phyloP scores from a whole-genome alignment of 1,284 basidiomycete species.

The Flammula alnicola region DNA sequence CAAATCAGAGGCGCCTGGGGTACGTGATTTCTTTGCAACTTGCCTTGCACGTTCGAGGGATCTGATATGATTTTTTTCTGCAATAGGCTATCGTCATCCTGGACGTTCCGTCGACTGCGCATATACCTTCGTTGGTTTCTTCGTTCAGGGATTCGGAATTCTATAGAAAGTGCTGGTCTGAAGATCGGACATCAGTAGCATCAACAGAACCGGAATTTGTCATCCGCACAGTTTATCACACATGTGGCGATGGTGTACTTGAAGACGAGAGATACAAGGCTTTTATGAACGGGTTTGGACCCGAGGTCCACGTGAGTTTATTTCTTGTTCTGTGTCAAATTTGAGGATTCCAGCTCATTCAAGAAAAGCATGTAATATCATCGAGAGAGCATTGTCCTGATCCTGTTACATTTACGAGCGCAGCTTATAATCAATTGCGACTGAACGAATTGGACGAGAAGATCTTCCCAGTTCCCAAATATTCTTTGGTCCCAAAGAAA shows the following conservation, averaged over 20 bases:
- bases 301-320: conserved; percentile 56
- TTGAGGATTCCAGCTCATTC: conserved; percentile 2
- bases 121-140: conserved; percentile 64
- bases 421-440: conserved; percentile 73
- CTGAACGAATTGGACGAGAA: conserved; percentile 73
- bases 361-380: conserved; percentile 66
- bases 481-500: conserved; percentile 44
- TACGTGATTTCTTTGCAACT: conserved; percentile 38
- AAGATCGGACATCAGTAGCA: conserved; percentile 42
- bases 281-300: conserved; percentile 73
- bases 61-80: not conserved
- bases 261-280: conserved; percentile 69
- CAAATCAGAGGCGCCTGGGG: conserved; percentile 52
- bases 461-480: conserved; percentile 78
- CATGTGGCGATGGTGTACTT: conserved; percentile 69
- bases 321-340: not conserved
- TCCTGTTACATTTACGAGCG: conserved; percentile 76
- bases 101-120: conserved; percentile 61
- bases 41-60: not conserved
- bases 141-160: conserved; percentile 55
- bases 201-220: conserved; percentile 36
- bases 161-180: conserved; percentile 53
- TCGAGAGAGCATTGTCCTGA: conserved; percentile 66
- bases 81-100: conserved; percentile 60
- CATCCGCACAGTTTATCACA: conserved; percentile 69